Evolutionary conservation across 768 basidiomycete genomes (phyloP), one percentile per base, ranked within the genome.

Genomic region (Clavaria fumosa): DNA sequence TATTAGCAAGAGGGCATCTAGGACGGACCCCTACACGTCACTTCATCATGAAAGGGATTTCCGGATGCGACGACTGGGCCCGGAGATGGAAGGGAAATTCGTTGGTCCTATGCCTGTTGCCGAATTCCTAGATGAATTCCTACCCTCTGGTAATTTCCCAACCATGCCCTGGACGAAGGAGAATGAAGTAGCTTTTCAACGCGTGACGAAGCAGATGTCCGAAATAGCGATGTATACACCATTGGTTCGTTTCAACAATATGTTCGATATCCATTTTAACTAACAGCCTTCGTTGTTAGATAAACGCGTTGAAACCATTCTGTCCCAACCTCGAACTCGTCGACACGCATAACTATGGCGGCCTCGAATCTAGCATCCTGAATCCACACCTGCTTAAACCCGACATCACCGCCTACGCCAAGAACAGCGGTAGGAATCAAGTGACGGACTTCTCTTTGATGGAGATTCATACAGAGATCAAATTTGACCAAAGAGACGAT

Each of bases 381-480:
- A 28, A 9, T 14, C 26, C 26, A 28, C 9, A 28, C 9, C 9
- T 9, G 26, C 14, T 28, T 9, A 28, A 28, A 14, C 26, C 26
- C 9, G 26, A 28, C 26, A 9, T 28, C 14, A 14, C 26, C 14
- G 9, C 14, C 9, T 28, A 28, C 14, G 9, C 14, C 26, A 14
- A 28, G 14, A 28, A 14, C 26, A 9, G 9, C 14, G 26, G 26
- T 9, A 9, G 26, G 14, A 28, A 28, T 28, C 9, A 14, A 28
- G 26, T 28, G 14, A 28, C 26, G 9, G 9, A 28, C 9, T 28
- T 28, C 14, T 28, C 26, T 9, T 28, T 9, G 9, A 28, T 28
- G 26, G 41, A 42, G 21, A 19, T 42, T n/a, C 30, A 30, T 21
- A 22, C 21, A 23, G 41, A 40, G 24, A 20, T 38, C 18, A 40